These are phyloP conservation scores for Umbilicaria muhlenbergii DNA, from an alignment of 495 filamentous ascomycete species.

Conservation along the genomic window DNA sequence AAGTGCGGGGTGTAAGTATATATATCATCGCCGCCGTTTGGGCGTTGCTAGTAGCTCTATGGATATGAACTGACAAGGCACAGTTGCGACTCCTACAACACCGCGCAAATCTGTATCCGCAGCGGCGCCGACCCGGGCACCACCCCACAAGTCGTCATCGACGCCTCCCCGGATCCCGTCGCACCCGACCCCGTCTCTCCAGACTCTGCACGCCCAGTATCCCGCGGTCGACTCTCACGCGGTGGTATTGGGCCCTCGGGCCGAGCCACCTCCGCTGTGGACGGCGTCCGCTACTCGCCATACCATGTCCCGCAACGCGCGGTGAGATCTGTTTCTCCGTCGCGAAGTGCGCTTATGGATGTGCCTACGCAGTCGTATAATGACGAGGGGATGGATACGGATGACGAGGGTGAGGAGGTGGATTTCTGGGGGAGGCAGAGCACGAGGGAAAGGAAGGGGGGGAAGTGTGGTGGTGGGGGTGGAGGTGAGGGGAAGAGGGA, in stretches of 20 bases:
- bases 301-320: slow-evolving; percentile 14
- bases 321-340: slow-evolving; percentile 22
- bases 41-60: neutral
- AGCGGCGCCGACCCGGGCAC: slow-evolving; percentile 22
- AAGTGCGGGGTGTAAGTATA: slow-evolving; percentile 59
- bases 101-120: slow-evolving; percentile 51
- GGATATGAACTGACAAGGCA: slow-evolving; percentile 7
- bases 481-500: slow-evolving; percentile 18
- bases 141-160: slow-evolving; percentile 13
- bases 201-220: slow-evolving; percentile 13
- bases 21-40: neutral
- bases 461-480: slow-evolving; percentile 13
- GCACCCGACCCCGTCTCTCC: slow-evolving; percentile 17
- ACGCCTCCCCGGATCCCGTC: slow-evolving; percentile 5
- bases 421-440: slow-evolving; percentile 46
- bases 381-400: slow-evolving; percentile 18
- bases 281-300: slow-evolving; percentile 16
- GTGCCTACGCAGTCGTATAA: slow-evolving; percentile 23
- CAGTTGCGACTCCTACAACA: slow-evolving; percentile 72
- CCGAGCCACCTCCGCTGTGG: slow-evolving; percentile 12
- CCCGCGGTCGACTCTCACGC: slow-evolving; percentile 9
- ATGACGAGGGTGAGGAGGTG: slow-evolving; percentile 43
- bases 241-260: too few species aligned
- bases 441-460: slow-evolving; percentile 14
- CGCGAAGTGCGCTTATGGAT: slow-evolving; percentile 19